These are phyloP conservation scores for Przewalskia tangutica DNA, from an alignment of 257 asterid genomes.

Conservation along the genomic window DNA sequence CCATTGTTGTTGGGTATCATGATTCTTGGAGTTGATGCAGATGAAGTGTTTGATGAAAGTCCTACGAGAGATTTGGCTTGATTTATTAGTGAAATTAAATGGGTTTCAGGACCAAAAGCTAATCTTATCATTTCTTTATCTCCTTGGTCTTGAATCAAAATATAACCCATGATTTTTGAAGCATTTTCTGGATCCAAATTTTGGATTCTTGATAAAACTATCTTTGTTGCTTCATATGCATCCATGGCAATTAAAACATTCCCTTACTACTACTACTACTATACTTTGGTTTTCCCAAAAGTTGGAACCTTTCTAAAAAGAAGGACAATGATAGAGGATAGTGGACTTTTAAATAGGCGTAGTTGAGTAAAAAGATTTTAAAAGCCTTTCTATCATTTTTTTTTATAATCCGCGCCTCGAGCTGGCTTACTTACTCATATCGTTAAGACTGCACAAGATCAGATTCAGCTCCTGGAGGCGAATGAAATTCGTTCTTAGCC, in stretches of 20 bases:
- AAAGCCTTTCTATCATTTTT: background rate
- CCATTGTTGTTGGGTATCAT: slow-evolving; percentile 36
- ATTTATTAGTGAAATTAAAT: slow-evolving; percentile 37
- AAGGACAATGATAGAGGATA: slow-evolving; percentile 5
- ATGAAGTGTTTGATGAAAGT: slow-evolving; percentile 27
- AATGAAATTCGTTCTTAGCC: no score
- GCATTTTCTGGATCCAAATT: slow-evolving; percentile 75
- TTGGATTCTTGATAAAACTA: slow-evolving; percentile 72
- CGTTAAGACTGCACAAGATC: no score
- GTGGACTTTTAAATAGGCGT: background rate
- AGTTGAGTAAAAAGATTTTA: background rate
- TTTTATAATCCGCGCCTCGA: no score
- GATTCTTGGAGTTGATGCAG: slow-evolving; percentile 40
- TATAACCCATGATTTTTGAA: slow-evolving; percentile 74
- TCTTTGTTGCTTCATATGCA: slow-evolving; percentile 59
- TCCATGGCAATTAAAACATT: slow-evolving; percentile 29
- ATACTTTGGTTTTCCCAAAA: background rate
- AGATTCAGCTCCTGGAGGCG: no score
- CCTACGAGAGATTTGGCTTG: slow-evolving; percentile 49
- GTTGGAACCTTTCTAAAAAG: slow-evolving; percentile 4
- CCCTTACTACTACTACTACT: background rate
- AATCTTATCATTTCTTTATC: slow-evolving; percentile 83
- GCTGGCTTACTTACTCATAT: no score
- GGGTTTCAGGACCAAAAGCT: slow-evolving; percentile 68
- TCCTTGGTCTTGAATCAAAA: slow-evolving; percentile 74